These are phyloP conservation scores for Mycena metata DNA, from an alignment of 768 basidiomycete genomes.

Conservation along the genomic window DNA sequence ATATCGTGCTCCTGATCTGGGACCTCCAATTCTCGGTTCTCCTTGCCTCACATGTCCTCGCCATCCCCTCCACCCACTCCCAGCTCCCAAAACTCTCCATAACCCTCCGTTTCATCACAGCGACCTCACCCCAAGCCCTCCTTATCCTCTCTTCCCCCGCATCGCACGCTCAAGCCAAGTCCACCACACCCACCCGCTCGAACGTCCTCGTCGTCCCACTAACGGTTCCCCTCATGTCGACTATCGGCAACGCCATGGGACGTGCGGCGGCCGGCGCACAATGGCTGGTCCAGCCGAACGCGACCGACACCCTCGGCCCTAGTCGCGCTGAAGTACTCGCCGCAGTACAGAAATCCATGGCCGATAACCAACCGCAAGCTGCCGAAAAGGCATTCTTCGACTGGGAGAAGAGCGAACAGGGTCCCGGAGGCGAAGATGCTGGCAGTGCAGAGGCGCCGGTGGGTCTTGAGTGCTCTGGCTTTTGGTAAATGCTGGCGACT, in stretches of 20 bases:
- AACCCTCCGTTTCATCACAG: slow-evolving; percentile 46
- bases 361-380: slow-evolving; percentile 58
- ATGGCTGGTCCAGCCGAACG: slow-evolving; percentile 57
- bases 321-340: slow-evolving; percentile 51
- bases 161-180: slow-evolving; percentile 39
- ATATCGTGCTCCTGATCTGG: slow-evolving; percentile 73
- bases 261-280: slow-evolving; percentile 56
- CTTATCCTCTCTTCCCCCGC: slow-evolving; percentile 61
- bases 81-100: slow-evolving; percentile 47
- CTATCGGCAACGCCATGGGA: slow-evolving; percentile 74
- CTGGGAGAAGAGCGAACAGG: slow-evolving; percentile 62
- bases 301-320: slow-evolving; percentile 37
- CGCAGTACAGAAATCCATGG: slow-evolving; percentile 56
- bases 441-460: slow-evolving; percentile 13
- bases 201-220: slow-evolving; percentile 73
- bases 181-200: slow-evolving; percentile 56
- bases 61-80: slow-evolving; percentile 61
- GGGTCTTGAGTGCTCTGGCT: not conserved
- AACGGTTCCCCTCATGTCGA: slow-evolving; percentile 66
- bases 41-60: slow-evolving; percentile 64
- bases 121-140: slow-evolving; percentile 63
- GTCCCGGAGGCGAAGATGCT: not conserved
- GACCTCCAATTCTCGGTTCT: slow-evolving; percentile 78
- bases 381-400: slow-evolving; percentile 73
- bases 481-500: slow-evolving; percentile 5